These are phyloP conservation scores for Fusarium sp. DNA, from an alignment of 2,329 filamentous ascomycete species.

Conservation along the genomic window DNA sequence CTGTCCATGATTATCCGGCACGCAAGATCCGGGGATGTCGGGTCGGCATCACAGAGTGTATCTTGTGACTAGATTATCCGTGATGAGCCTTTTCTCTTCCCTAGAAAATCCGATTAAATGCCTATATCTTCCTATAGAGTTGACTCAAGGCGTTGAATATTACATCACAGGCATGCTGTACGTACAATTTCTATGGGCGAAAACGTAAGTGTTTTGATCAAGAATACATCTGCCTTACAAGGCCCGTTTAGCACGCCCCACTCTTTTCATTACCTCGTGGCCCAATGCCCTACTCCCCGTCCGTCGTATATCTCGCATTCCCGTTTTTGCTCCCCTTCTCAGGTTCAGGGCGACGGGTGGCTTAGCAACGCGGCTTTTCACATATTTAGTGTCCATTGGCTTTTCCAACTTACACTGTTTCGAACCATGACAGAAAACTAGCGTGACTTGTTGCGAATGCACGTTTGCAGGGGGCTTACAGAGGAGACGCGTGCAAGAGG, in stretches of 20 bases:
- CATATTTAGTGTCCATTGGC: not conserved
- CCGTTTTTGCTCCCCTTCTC: conserved; percentile 18
- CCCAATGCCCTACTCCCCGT: conserved; percentile 1
- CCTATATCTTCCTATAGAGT: not conserved
- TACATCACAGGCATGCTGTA: not conserved
- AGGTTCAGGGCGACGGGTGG: conserved; percentile 24
- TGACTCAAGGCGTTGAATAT: not conserved
- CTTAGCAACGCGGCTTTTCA: conserved; percentile 31
- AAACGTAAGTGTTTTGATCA: not conserved
- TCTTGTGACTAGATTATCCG: conserved; percentile 15
- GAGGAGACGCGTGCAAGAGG: conserved; percentile 24
- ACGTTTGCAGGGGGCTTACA: conserved; percentile 23
- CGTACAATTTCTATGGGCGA: not conserved
- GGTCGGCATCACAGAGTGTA: conserved; percentile 1
- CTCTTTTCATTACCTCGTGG: conserved; percentile 23
- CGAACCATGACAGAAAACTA: not conserved
- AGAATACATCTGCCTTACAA: conserved; percentile 10
- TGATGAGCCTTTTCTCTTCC: conserved; percentile 6
- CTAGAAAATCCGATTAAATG: not conserved
- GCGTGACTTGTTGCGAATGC: conserved; percentile 20
- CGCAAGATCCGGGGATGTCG: conserved; percentile 30
- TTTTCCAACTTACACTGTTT: conserved; percentile 3
- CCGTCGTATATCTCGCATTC: conserved; percentile 46
- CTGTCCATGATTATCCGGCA: conserved; percentile 33
- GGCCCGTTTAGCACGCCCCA: conserved; percentile 23